Base-by-base conservation (phyloP, 2,329 filamentous ascomycete species). In the Trichophaea hybrida region DNA sequence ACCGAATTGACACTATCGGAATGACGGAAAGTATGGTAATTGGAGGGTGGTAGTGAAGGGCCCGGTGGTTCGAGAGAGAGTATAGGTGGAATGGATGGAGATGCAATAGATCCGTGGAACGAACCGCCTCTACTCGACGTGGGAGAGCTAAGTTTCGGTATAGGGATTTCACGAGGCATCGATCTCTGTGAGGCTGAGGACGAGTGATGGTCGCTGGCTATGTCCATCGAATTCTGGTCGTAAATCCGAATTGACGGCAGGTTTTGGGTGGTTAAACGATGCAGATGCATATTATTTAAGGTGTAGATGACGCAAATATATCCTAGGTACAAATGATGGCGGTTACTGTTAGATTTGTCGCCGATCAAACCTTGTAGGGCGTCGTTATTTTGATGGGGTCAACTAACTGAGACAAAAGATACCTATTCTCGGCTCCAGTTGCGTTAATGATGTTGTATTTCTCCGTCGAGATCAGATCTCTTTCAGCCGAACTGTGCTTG, bases 201-300 rank as follows among this genome's bases (percentile, higher is more conserved):
- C 43, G 63, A 59, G 40, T 53, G 48, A 52, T 61, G 58, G 50
- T 63, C 64, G 55, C 52, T 59, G 48, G 54, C 54, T 35, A 60
- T 60, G 35, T 64, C 62, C 55, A 61, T 61, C 55, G 57, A 56
- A 59, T 64, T 53, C 40, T 63, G 61, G 54, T 64, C 58, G 51
- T 65, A 62, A 43, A 62, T 61, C 51, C 60, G 60, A 58, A 65
- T 65, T 10, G 62, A 59, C 55, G 64, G 64, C 33, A 65, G 64
- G 54, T 63, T 64, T 38, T 60, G 55, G 17, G 62, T 59, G 57
- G 59, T 63, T 55, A 61, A 40, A 50, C 64, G 60, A 50, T 63
- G 64, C 48, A 65, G 53, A 63, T 60, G 60, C 64, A 65, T 55
- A 63, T 62, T 43, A 57, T 51, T 51, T 51, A 51, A 32, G 4